Conservation (phyloP, 1,284 basidiomycete genomes). For the Ganoderma leucocontextum region DNA sequence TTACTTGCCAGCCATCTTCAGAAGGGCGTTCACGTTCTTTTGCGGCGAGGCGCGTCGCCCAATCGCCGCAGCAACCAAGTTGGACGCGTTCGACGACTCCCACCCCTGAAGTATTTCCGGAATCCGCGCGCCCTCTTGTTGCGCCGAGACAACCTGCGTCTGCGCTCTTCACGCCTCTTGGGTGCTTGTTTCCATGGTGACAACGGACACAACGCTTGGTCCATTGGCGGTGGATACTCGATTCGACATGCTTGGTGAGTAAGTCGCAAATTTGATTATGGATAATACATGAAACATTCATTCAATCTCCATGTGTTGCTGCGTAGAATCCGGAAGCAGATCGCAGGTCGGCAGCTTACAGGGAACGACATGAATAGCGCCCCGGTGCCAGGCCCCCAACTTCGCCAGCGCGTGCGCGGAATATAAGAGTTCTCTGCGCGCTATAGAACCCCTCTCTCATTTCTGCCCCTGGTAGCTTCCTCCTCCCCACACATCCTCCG, state of each 20-base stretch:
- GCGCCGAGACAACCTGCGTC: background rate
- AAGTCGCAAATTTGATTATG: background rate
- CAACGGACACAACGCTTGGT: background rate
- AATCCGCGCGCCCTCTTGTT: background rate
- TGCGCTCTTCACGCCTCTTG: background rate
- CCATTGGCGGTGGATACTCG: background rate
- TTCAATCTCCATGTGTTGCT: background rate
- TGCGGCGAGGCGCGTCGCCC: background rate
- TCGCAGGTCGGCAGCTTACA: background rate
- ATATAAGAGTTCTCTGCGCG: background rate
- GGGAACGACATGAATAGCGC: conserved; percentile 1
- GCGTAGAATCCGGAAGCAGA: conserved; percentile 1
- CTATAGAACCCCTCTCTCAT: background rate
- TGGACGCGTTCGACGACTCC: background rate
- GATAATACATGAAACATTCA: background rate
- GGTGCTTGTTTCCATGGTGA: background rate
- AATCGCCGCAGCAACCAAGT: background rate
- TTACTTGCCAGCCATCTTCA: too few species aligned
- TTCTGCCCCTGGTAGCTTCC: conserved; percentile 1
- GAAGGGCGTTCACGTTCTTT: too few species aligned
- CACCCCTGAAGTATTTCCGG: conserved; percentile 11
- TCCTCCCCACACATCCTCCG: background rate
- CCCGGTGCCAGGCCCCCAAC: background rate
- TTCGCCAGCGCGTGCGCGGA: conserved; percentile 1
- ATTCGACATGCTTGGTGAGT: background rate